Percentiles rank a stretch among this genome's conserved stretches.
Evolutionary conservation across 805 yeast species (phyloP).

Genomic region (Diddensiella transvaalensis): DNA sequence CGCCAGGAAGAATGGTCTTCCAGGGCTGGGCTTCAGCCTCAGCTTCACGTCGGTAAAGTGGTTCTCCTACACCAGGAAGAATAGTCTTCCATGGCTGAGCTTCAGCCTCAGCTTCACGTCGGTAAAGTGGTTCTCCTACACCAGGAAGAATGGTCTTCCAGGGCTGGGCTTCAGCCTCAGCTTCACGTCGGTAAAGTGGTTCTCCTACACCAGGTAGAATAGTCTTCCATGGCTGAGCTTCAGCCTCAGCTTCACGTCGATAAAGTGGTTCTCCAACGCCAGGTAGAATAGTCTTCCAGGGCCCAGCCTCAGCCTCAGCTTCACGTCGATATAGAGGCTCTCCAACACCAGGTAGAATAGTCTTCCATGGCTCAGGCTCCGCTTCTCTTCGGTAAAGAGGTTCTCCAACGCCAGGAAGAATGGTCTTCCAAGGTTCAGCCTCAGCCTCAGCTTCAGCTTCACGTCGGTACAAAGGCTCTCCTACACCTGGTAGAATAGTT

Average conservation of each 20-base stretch:
- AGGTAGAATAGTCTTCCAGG: background rate
- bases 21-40: constrained; percentile 5
- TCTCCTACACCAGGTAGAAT: constrained; percentile 5
- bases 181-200: constrained; percentile 8
- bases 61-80: too few species aligned
- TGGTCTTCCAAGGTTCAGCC: background rate
- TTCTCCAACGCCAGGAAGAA: constrained; percentile 1
- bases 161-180: constrained; percentile 9
- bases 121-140: constrained; percentile 1
- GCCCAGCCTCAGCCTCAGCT: constrained; percentile 12
- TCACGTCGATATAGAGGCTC: constrained; percentile 10
- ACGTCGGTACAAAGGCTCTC: constrained; percentile 10
- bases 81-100: background rate
- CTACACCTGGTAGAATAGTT: background rate
- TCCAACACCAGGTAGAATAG: constrained; percentile 1
- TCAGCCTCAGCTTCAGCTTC: constrained; percentile 14
- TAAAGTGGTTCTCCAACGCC: constrained; percentile 5
- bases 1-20: background rate
- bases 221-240: constrained; percentile 1
- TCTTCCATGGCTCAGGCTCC: constrained; percentile 1
- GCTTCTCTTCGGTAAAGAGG: constrained; percentile 7
- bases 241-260: constrained; percentile 11
- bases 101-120: constrained; percentile 6
- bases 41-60: constrained; percentile 6
- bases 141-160: background rate